Conservation (phyloP, 108 stramenopile genomes). For the Asterionellopsis glacialis region DNA sequence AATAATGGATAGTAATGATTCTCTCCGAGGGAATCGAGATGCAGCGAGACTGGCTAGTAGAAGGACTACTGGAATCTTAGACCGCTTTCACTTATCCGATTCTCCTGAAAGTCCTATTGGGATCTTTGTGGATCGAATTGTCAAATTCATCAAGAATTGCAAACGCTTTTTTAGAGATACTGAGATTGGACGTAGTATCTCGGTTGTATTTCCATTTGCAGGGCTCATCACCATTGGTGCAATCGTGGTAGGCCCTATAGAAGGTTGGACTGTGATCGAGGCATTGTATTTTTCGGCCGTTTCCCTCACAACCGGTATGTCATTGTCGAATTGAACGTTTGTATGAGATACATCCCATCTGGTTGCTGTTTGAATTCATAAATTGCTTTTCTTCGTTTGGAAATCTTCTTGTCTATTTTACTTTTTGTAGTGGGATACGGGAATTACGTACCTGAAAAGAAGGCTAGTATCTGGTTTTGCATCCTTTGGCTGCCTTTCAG, state of each 20-base stretch:
- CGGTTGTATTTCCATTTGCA: slow-evolving; percentile 71
- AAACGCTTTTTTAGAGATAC: slow-evolving; percentile 47
- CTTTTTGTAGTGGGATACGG: slow-evolving; percentile 43
- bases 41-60: background rate
- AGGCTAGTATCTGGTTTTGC: slow-evolving; percentile 69
- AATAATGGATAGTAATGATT: background rate
- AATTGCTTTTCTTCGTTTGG: no score
- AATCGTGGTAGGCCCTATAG: slow-evolving; percentile 61
- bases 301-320: slow-evolving; percentile 61
- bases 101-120: slow-evolving; percentile 3
- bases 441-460: slow-evolving; percentile 61
- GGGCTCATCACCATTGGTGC: slow-evolving; percentile 74
- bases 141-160: slow-evolving; percentile 33
- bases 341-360: no score
- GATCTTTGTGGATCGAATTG: slow-evolving; percentile 16
- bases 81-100: slow-evolving; percentile 6
- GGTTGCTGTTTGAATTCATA: no score
- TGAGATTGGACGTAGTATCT: slow-evolving; percentile 53
- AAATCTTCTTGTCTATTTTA: no score
- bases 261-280: slow-evolving; percentile 80
- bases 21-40: background rate
- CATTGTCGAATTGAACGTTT: no score
- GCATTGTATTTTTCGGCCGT: slow-evolving; percentile 79
- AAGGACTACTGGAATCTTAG: background rate
- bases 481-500: slow-evolving; percentile 79